Percentiles rank a stretch among this genome's conserved stretches.
Evolutionary conservation across 2,329 filamentous ascomycete species (phyloP).

Genomic region (Atkinsonella hypoxylon): DNA sequence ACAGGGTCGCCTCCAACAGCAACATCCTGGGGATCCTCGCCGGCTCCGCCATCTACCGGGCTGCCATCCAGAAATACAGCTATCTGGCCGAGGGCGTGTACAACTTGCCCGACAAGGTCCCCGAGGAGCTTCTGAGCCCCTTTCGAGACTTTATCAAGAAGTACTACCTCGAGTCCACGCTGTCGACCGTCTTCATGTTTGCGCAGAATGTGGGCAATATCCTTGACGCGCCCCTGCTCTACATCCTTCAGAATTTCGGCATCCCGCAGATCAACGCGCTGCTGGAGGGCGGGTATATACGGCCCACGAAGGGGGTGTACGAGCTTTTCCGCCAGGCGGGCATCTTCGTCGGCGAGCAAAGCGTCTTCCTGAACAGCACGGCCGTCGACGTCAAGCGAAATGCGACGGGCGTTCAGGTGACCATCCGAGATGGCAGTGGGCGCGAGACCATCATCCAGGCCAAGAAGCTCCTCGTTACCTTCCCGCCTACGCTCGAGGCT

Average conservation of each 20-base stretch:
- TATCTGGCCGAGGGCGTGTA: slow-evolving; percentile 5
- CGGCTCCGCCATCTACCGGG: background rate
- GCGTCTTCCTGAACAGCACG: slow-evolving; percentile 15
- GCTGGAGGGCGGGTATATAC: slow-evolving; percentile 5
- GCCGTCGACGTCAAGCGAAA: slow-evolving; percentile 12
- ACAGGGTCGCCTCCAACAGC: background rate
- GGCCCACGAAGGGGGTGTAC: slow-evolving; percentile 4
- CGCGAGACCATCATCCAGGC: slow-evolving; percentile 18
- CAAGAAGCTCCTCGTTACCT: slow-evolving; percentile 23
- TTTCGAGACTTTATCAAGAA: slow-evolving; percentile 31
- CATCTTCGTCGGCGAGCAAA: slow-evolving; percentile 13
- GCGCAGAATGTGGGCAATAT: slow-evolving; percentile 28
- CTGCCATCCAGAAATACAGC: slow-evolving; percentile 1
- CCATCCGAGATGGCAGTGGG: slow-evolving; percentile 15
- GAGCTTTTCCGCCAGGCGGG: slow-evolving; percentile 16
- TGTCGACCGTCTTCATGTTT: slow-evolving; percentile 22
- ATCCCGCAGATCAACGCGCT: slow-evolving; percentile 3
- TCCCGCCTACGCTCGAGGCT: slow-evolving; percentile 22
- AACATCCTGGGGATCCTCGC: background rate
- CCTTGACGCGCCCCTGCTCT: slow-evolving; percentile 24
- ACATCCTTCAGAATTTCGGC: slow-evolving; percentile 24
- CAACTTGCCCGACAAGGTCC: slow-evolving; percentile 30
- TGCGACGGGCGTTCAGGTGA: slow-evolving; percentile 13
- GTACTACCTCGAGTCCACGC: slow-evolving; percentile 24
- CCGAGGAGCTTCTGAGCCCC: slow-evolving; percentile 29